Evolutionary conservation across 768 basidiomycete species (phyloP).

Genomic region (Cyclocybe aegerita): DNA sequence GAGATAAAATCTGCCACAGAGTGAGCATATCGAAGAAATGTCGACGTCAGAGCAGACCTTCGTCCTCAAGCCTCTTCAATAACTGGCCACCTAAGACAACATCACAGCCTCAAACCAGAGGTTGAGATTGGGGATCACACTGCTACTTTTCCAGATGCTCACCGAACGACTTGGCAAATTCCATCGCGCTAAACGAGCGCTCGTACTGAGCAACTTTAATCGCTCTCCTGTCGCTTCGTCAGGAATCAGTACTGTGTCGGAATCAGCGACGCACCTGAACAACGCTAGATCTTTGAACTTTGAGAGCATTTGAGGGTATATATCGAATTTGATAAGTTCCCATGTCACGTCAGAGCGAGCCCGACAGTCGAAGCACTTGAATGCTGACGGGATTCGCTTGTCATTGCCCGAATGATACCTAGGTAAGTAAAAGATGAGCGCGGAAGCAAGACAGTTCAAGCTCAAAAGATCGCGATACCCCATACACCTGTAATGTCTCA

Average conservation of each 20-base stretch:
- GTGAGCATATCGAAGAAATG: neutral
- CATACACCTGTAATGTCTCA: slow-evolving; percentile 48
- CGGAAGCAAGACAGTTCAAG: neutral
- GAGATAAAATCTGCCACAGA: slow-evolving; percentile 55
- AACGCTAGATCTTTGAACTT: slow-evolving; percentile 70
- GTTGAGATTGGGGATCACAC: slow-evolving; percentile 1
- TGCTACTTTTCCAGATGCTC: slow-evolving; percentile 13
- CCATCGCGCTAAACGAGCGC: slow-evolving; percentile 38
- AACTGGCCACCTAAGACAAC: slow-evolving; percentile 57
- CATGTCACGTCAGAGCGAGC: slow-evolving; percentile 65
- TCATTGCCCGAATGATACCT: slow-evolving; percentile 68
- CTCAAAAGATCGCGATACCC: slow-evolving; percentile 36
- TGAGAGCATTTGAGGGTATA: slow-evolving; percentile 57
- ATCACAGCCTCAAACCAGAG: slow-evolving; percentile 43
- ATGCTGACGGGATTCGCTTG: slow-evolving; percentile 54
- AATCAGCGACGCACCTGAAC: slow-evolving; percentile 50
- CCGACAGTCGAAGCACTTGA: slow-evolving; percentile 78
- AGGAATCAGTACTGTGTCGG: neutral
- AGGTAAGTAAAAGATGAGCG: slow-evolving; percentile 1
- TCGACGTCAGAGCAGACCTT: slow-evolving; percentile 43
- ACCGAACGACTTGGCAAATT: slow-evolving; percentile 67
- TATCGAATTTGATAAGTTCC: slow-evolving; percentile 62
- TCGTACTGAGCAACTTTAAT: slow-evolving; percentile 65
- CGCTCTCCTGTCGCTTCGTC: slow-evolving; percentile 47
- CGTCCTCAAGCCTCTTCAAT: slow-evolving; percentile 66